Evolutionary conservation across 805 yeast genomes (phyloP).

Genomic region (Nakazawaea sp.): DNA sequence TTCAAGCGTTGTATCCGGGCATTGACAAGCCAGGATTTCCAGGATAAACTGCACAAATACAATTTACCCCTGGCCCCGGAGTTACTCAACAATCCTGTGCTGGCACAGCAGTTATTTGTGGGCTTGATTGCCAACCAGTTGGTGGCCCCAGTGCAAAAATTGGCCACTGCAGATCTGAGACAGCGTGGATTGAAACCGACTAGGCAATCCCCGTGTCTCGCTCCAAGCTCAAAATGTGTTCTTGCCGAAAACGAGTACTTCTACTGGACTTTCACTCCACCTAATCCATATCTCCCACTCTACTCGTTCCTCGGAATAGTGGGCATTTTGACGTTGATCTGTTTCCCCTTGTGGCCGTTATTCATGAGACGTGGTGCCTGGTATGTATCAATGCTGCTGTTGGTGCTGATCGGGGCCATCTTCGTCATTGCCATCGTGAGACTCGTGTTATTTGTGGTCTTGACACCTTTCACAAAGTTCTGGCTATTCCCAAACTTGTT

Average conservation of each 20-base stretch:
- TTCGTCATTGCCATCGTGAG: constrained; percentile 76
- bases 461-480: constrained; percentile 58
- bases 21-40: constrained; percentile 65
- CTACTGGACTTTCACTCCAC: constrained; percentile 76
- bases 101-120: constrained; percentile 59
- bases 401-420: constrained; percentile 69
- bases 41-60: constrained; percentile 40
- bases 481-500: constrained; percentile 96
- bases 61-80: constrained; percentile 19
- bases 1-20: constrained; percentile 81
- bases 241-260: constrained; percentile 65
- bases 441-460: constrained; percentile 58
- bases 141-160: constrained; percentile 68
- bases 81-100: constrained; percentile 38
- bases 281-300: constrained; percentile 55
- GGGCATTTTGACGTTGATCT: constrained; percentile 53
- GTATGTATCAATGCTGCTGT: constrained; percentile 72
- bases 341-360: constrained; percentile 94
- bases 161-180: constrained; percentile 62
- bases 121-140: constrained; percentile 65
- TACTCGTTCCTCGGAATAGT: constrained; percentile 62
- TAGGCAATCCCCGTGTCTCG: constrained; percentile 55
- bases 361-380: constrained; percentile 88
- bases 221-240: constrained; percentile 48
- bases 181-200: constrained; percentile 57